Percentiles rank a stretch among this genome's conserved stretches.
Conservation (phyloP, 805 yeast species). For the Cyberlindnera bimundalis region DNA sequence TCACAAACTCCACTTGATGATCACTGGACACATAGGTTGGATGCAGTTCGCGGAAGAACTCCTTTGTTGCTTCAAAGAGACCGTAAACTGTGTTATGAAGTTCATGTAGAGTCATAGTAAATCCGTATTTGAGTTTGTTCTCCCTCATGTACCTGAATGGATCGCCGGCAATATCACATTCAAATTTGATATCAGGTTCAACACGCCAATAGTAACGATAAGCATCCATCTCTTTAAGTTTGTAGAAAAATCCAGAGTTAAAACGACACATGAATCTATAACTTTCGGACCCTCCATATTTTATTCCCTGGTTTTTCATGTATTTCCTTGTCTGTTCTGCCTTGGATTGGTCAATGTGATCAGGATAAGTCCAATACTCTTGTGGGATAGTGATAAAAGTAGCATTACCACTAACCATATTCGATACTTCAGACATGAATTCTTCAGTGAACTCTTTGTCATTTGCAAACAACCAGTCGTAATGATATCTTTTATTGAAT, state of each 20-base stretch:
- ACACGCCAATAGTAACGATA: constrained; percentile 76
- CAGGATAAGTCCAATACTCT: constrained; percentile 68
- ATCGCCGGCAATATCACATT: constrained; percentile 62
- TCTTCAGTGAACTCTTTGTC: constrained; percentile 56
- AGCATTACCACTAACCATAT: constrained; percentile 52
- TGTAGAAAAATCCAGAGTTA: constrained; percentile 53
- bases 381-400: constrained; percentile 57
- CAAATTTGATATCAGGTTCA: constrained; percentile 62
- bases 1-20: constrained; percentile 59
- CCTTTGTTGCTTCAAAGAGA: constrained; percentile 55
- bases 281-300: constrained; percentile 59
- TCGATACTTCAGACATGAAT: constrained; percentile 45
- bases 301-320: constrained; percentile 41
- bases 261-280: constrained; percentile 67
- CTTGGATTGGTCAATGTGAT: constrained; percentile 48
- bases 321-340: constrained; percentile 41
- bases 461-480: constrained; percentile 77
- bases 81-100: constrained; percentile 57
- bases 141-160: constrained; percentile 56
- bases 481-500: constrained; percentile 57
- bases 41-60: constrained; percentile 41
- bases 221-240: constrained; percentile 52
- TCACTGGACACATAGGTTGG: constrained; percentile 45
- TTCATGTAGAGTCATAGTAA: constrained; percentile 64
- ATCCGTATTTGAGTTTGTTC: constrained; percentile 60